Conservation (phyloP, 306 rosid genomes). For the Castanopsis chinensis region DNA sequence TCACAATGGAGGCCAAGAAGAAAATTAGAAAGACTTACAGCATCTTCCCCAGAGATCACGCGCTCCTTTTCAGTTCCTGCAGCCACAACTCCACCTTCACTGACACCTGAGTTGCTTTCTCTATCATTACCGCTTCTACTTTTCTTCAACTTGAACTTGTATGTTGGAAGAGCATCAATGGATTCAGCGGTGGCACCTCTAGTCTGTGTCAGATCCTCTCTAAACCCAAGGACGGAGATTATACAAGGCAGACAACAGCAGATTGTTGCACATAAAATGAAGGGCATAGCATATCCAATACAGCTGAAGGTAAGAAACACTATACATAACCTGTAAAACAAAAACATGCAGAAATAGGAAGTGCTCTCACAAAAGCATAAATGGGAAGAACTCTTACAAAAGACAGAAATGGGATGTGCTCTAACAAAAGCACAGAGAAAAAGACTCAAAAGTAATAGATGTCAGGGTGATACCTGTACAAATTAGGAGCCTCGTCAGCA, state of each 20-base stretch:
- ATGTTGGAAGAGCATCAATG: slow-evolving; percentile 76
- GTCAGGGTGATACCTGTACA: slow-evolving; percentile 69
- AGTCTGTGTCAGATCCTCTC: slow-evolving; percentile 79
- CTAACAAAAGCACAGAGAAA: neutral
- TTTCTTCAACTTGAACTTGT: slow-evolving; percentile 89
- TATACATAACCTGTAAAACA: slow-evolving; percentile 79
- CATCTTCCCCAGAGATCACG: slow-evolving; percentile 87
- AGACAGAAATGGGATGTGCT: slow-evolving; percentile 3
- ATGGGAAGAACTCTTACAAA: slow-evolving; percentile 6
- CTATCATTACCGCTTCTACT: slow-evolving; percentile 49
- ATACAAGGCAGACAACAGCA: slow-evolving; percentile 98
- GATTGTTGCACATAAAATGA: slow-evolving; percentile 94
- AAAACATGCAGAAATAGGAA: slow-evolving; percentile 22
- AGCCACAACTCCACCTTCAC: slow-evolving; percentile 86
- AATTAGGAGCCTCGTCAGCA: slow-evolving; percentile 70
- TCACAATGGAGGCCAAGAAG: slow-evolving; percentile 2
- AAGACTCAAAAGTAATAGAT: slow-evolving; percentile 6
- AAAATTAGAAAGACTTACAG: slow-evolving; percentile 52
- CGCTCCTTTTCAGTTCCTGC: slow-evolving; percentile 92
- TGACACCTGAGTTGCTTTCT: slow-evolving; percentile 42
- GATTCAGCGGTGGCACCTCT: slow-evolving; percentile 94
- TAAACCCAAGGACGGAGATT: slow-evolving; percentile 89
- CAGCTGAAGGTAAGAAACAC: slow-evolving; percentile 94
- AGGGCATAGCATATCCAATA: slow-evolving; percentile 98
- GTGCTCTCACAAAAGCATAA: slow-evolving; percentile 18